phyloP scores from a whole-genome alignment of 2,329 filamentous ascomycete species.

The Ophiostoma piceae region DNA sequence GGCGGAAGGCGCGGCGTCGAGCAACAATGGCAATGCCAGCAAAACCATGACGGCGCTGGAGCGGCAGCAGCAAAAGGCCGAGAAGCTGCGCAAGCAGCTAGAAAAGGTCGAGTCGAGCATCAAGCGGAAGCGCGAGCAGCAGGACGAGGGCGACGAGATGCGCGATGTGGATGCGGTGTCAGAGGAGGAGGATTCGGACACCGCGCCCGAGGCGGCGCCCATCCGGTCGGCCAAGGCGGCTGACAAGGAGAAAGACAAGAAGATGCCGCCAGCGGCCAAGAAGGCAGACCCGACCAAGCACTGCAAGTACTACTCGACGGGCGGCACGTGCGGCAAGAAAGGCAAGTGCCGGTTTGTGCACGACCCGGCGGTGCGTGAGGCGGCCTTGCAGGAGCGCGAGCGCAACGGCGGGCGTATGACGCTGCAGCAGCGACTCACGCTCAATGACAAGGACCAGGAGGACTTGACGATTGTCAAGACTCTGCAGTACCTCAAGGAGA shows the following conservation, averaged over 20 bases:
- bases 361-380: slow-evolving; percentile 58
- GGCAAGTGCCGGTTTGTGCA: slow-evolving; percentile 70
- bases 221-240: slow-evolving; percentile 39
- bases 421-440: slow-evolving; percentile 58
- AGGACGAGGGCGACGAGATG: slow-evolving; percentile 63
- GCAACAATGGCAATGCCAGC: not conserved
- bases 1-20: slow-evolving; percentile 43
- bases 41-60: slow-evolving; percentile 44
- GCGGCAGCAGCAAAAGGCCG: slow-evolving; percentile 51
- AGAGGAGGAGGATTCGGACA: slow-evolving; percentile 44
- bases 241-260: not conserved
- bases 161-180: slow-evolving; percentile 37
- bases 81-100: slow-evolving; percentile 59
- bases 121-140: slow-evolving; percentile 63
- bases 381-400: slow-evolving; percentile 58
- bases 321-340: slow-evolving; percentile 65
- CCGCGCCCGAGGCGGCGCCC: slow-evolving; percentile 50
- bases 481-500: slow-evolving; percentile 59
- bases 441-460: slow-evolving; percentile 65
- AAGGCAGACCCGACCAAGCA: slow-evolving; percentile 59
- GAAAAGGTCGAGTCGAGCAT: slow-evolving; percentile 66
- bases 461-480: slow-evolving; percentile 61
- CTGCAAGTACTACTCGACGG: slow-evolving; percentile 67
- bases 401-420: slow-evolving; percentile 61
- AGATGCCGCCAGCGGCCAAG: slow-evolving; percentile 43